Evolutionary conservation across 306 rosid genomes (phyloP).

Genomic region (Dalbergia oliveri): DNA sequence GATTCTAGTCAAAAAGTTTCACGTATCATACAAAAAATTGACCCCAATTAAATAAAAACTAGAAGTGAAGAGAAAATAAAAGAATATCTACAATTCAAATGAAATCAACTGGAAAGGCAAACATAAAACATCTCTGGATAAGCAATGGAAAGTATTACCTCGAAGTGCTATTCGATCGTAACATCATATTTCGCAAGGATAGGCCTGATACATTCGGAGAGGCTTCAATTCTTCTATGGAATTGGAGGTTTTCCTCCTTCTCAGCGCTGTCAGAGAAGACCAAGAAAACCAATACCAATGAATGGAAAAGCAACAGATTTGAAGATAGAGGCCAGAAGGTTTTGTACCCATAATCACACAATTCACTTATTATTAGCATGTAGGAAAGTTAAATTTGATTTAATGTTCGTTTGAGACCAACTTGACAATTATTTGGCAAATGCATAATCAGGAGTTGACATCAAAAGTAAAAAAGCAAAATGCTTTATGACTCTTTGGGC

Average conservation of each 20-base stretch:
- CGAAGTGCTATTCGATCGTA: constrained; percentile 67
- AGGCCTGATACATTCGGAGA: constrained; percentile 71
- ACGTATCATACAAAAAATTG: constrained; percentile 30
- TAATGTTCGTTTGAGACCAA: constrained; percentile 27
- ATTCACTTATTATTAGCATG: constrained; percentile 26
- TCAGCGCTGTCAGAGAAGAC: constrained; percentile 65
- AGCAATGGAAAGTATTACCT: constrained; percentile 59
- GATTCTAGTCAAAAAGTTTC: constrained; percentile 49
- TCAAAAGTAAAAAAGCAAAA: constrained; percentile 22
- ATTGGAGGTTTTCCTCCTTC: constrained; percentile 81
- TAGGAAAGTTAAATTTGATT: constrained; percentile 31
- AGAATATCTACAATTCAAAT: constrained; percentile 30
- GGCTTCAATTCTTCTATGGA: constrained; percentile 70
- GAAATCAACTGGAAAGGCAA: constrained; percentile 37
- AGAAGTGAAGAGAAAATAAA: constrained; percentile 2
- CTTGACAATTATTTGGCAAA: constrained; percentile 36
- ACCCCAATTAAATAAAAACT: constrained; percentile 32
- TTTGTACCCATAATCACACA: constrained; percentile 35
- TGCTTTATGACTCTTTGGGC: background rate
- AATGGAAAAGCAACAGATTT: constrained; percentile 20
- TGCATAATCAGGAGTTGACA: constrained; percentile 42
- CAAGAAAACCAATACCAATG: constrained; percentile 41
- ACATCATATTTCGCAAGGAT: constrained; percentile 82
- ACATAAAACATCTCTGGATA: constrained; percentile 22
- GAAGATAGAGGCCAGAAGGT: constrained; percentile 28